A percentile compares a stretch with the other conserved stretches of the same genome.
Conservation (phyloP, 2,329 filamentous ascomycete species). For the Aspergillus fijiensis region DNA sequence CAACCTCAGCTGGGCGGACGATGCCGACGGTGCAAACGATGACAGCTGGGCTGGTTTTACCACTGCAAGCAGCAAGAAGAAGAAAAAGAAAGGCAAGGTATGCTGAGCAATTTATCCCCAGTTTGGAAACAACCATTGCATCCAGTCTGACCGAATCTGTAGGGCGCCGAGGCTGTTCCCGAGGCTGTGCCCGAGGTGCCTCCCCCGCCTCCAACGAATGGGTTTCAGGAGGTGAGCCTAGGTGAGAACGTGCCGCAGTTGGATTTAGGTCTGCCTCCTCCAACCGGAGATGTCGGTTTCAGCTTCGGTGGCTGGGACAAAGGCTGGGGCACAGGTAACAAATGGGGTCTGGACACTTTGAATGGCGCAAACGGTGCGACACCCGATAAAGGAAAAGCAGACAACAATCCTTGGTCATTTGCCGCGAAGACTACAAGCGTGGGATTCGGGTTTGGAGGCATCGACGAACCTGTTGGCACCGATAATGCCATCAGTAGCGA, state of each 20-base stretch:
- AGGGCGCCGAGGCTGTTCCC: not conserved
- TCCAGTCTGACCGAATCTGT: no score
- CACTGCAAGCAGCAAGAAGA: constrained; percentile 48
- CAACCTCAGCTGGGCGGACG: constrained; percentile 48
- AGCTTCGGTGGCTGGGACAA: constrained; percentile 61
- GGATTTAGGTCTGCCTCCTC: constrained; percentile 56
- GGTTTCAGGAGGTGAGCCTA: constrained; percentile 70
- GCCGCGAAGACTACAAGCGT: constrained; percentile 33
- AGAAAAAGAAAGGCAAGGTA: constrained; percentile 59
- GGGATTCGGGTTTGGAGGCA: constrained; percentile 46
- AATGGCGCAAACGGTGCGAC: constrained; percentile 28
- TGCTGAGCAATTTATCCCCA: constrained; percentile 10
- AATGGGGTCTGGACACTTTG: constrained; percentile 46
- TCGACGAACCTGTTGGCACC: constrained; percentile 35
- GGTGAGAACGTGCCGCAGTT: constrained; percentile 60
- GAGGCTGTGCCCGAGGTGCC: constrained; percentile 24
- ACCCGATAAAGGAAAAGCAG: constrained; percentile 31
- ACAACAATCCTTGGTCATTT: constrained; percentile 44
- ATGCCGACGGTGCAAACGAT: constrained; percentile 44
- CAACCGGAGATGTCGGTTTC: constrained; percentile 39
- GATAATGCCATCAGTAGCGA: constrained; percentile 42
- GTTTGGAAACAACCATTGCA: no score
- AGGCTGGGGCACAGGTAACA: constrained; percentile 57
- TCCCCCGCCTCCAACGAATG: constrained; percentile 44
- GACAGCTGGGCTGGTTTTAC: constrained; percentile 55